phyloP scores from a whole-genome alignment of 176 grass and related monocot genomes.

The Thalia dealbata region DNA sequence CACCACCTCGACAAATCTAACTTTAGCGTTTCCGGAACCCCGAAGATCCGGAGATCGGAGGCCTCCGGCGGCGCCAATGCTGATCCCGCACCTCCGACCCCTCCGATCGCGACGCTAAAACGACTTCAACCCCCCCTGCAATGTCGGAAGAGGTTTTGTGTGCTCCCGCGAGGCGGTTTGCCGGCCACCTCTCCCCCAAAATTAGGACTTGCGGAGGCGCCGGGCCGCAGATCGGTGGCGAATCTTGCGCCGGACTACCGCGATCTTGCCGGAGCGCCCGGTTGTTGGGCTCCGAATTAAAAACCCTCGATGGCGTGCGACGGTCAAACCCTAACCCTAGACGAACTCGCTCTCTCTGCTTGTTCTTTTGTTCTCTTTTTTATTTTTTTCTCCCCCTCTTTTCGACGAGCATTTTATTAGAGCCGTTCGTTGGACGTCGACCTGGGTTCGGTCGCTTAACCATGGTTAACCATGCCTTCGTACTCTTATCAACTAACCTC shows the following conservation, averaged over 20 bases:
- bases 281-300: conserved; percentile 5
- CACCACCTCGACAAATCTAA: neutral
- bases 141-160: neutral
- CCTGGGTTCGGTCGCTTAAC: neutral
- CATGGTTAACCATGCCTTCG: neutral
- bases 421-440: neutral
- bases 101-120: conserved; percentile 5
- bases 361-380: neutral
- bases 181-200: neutral
- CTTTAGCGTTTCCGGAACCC: neutral
- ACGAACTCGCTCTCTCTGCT: neutral
- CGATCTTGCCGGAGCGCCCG: conserved; percentile 16
- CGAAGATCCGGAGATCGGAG: neutral
- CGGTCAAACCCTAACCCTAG: conserved; percentile 18
- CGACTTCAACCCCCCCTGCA: neutral
- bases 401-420: neutral
- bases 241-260: conserved; percentile 15
- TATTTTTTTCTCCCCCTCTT: neutral
- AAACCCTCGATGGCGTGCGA: conserved; percentile 12
- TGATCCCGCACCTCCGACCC: neutral
- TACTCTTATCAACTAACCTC: neutral
- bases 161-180: conserved; percentile 4
- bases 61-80: neutral
- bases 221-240: neutral
- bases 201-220: too few species aligned